Evolutionary conservation across 176 grass and related monocot species (phyloP).

Genomic region (Paspalum notatum): DNA sequence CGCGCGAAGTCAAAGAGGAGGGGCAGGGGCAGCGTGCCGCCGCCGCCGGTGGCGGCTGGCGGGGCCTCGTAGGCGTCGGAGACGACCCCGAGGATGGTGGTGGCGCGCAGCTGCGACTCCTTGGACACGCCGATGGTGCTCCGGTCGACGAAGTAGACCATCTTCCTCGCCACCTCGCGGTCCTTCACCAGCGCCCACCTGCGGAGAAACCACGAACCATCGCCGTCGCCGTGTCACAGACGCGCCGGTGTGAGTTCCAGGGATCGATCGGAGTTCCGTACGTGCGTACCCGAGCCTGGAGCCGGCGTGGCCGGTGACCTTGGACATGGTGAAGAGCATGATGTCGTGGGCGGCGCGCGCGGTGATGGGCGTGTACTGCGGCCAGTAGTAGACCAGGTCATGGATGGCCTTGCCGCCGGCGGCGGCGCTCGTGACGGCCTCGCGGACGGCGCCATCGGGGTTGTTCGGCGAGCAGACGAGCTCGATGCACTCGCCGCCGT

Average conservation of each 20-base stretch:
- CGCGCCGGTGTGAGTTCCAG: neutral
- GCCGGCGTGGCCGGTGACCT: conserved; percentile 85
- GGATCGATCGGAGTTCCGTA: neutral
- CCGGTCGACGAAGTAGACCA: conserved; percentile 84
- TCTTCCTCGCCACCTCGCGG: conserved; percentile 50
- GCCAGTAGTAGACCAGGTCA: conserved; percentile 94
- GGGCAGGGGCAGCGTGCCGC: neutral
- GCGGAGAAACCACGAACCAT: neutral
- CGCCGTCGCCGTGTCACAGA: neutral
- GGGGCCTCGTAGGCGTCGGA: conserved; percentile 64
- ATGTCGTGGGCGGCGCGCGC: conserved; percentile 60
- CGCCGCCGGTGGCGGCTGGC: neutral
- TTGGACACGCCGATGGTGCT: conserved; percentile 85
- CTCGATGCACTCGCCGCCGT: conserved; percentile 65
- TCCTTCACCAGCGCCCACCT: conserved; percentile 97
- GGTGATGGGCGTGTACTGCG: conserved; percentile 84
- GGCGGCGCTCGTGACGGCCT: conserved; percentile 47
- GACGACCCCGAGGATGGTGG: conserved; percentile 68
- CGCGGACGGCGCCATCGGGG: conserved; percentile 64
- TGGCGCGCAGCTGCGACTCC: conserved; percentile 77
- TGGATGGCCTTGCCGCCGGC: conserved; percentile 61
- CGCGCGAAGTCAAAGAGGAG: conserved; percentile 60
- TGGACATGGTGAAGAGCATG: conserved; percentile 93
- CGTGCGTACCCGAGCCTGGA: conserved; percentile 68
- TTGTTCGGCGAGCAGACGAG: conserved; percentile 90